Conservation (phyloP, 495 filamentous ascomycete genomes). For the Hypoxylon trugodes region DNA sequence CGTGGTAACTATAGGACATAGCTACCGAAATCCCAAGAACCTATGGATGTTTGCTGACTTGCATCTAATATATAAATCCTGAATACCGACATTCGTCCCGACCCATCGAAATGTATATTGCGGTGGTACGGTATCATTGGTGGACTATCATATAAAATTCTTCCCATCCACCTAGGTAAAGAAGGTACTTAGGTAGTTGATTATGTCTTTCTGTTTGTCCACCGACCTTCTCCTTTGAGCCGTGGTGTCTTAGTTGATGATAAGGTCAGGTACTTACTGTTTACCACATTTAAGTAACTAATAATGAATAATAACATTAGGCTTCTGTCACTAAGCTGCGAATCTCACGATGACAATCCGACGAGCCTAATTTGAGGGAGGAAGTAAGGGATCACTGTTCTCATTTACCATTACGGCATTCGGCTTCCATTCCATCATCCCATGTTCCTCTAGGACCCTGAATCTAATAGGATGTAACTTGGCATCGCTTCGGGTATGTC, state of each 20-base stretch:
- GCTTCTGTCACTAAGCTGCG: background rate
- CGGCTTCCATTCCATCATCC: background rate
- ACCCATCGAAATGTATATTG: background rate
- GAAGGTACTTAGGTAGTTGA: background rate
- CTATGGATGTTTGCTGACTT: constrained; percentile 4
- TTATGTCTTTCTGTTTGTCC: constrained; percentile 1
- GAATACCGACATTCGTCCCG: background rate
- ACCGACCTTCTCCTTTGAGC: constrained; percentile 38
- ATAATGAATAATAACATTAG: background rate
- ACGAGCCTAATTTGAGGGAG: background rate
- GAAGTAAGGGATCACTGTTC: background rate
- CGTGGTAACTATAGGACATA: no score
- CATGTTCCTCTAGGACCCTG: background rate
- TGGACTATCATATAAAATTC: constrained; percentile 8
- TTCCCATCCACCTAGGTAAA: background rate
- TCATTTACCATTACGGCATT: background rate
- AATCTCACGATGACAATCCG: background rate
- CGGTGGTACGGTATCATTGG: constrained; percentile 6
- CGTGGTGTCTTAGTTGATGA: constrained; percentile 12
- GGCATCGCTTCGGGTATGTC: background rate
- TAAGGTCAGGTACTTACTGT: constrained; percentile 9
- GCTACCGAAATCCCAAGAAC: background rate
- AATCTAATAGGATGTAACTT: constrained; percentile 9
- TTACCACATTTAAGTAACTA: background rate
- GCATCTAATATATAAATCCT: constrained; percentile 2